Evolutionary conservation across 306 rosid genomes (phyloP).

Genomic region (Fragaria iinumae): DNA sequence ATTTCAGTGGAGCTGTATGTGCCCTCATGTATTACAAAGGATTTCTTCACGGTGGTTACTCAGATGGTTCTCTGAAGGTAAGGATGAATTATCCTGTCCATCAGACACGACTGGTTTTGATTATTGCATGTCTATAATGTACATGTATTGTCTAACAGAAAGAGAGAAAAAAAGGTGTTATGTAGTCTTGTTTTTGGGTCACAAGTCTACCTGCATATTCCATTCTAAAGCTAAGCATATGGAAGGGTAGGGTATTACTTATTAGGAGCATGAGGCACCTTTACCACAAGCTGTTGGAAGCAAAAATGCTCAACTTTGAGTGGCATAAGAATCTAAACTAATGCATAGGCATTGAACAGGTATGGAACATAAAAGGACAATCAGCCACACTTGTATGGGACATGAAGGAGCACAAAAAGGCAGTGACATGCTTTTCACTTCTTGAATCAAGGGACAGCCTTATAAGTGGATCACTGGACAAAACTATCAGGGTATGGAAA

Average conservation of each 20-base stretch:
- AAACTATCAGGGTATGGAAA: slow-evolving; percentile 70
- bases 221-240: neutral
- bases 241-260: neutral
- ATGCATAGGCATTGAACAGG: slow-evolving; percentile 36
- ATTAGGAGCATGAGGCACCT: neutral
- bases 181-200: neutral
- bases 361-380: slow-evolving; percentile 74
- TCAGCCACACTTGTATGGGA: slow-evolving; percentile 72
- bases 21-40: slow-evolving; percentile 82
- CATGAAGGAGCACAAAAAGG: slow-evolving; percentile 62
- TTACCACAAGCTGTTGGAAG: slow-evolving; percentile 4
- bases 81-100: neutral
- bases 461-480: slow-evolving; percentile 70
- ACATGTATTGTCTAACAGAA: neutral
- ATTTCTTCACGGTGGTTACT: slow-evolving; percentile 67
- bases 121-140: neutral
- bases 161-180: neutral
- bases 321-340: slow-evolving; percentile 9
- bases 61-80: slow-evolving; percentile 80
- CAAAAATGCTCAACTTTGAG: neutral
- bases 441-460: slow-evolving; percentile 59
- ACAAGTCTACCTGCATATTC: neutral
- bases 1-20: slow-evolving; percentile 50
- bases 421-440: slow-evolving; percentile 72
- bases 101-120: neutral